Base-by-base conservation (phyloP, 2,329 filamentous ascomycete species). In the Exophiala aquamarina region DNA sequence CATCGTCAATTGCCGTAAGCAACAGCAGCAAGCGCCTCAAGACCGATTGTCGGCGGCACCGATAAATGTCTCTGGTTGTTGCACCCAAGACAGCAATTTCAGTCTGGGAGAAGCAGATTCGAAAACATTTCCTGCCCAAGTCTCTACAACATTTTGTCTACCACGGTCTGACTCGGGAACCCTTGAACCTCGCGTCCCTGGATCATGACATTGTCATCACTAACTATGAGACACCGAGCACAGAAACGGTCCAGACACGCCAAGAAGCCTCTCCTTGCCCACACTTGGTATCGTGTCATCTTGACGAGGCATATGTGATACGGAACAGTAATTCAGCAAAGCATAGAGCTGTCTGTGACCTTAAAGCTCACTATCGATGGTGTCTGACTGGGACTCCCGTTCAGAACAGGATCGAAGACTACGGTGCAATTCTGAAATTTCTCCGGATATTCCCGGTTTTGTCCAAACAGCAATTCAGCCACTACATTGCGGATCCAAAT, bases 361-460 rank as follows among this genome's bases (percentile, higher is more conserved):
- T 81, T 0, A 46, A 56, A 1, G 70, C 76, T 0, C 61, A 64
- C 2, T 70, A 67, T 0, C 66, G 77, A 5, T 81, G 77, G 76
- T 78, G 74, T 50, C 63, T 79, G 1, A 74, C 74, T 0, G 76
- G 75, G 1, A 79, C 76, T 0, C 77, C 77, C 0, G 73, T 80
- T 19, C 77, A 80, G 47, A 80, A 80, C 52, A 63, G 63, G 2
- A 63, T 80, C 0, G 70, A 73, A 4, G 77, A 81, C 38, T 67
- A 81, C 3, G 76, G 72, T 1, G 68, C 76, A 0, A 62, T 81
- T 0, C 67, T 79, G 31, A 64, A 68, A 1, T 80, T 80, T 49
- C 57, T 80, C 15, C 61, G 65, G 31, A 65, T 70, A 0, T 61
- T 62, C 14, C 70, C 68, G 1, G 72, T 77, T 47, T 59, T 70